A percentile compares a stretch with the other conserved stretches of the same genome.
phyloP scores from a whole-genome alignment of 139 green algal genomes.

The Coelastrella sp. region DNA sequence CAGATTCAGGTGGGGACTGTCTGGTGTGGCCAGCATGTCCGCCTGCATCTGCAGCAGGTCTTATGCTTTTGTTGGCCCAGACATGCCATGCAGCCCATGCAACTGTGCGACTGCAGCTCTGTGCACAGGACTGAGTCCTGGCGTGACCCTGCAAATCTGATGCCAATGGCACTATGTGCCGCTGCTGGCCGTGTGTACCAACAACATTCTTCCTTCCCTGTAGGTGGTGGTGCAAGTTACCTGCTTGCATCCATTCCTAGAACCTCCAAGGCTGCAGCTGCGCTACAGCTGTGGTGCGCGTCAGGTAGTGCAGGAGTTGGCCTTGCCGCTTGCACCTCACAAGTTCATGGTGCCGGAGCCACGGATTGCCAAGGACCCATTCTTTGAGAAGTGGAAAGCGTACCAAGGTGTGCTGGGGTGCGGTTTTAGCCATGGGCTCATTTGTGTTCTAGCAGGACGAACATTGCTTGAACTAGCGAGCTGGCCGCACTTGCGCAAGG shows the following conservation, averaged over 20 bases:
- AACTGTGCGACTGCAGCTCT: neutral
- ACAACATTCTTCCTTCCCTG: neutral
- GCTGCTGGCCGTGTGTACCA: too few species aligned
- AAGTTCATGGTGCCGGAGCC: conserved; percentile 81
- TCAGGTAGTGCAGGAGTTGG: conserved; percentile 60
- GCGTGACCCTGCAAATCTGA: too few species aligned
- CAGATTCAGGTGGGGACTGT: conserved; percentile 60
- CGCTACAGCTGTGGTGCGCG: conserved; percentile 52
- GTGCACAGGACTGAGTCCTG: too few species aligned
- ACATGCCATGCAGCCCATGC: neutral
- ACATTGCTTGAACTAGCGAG: too few species aligned
- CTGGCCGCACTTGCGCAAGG: too few species aligned
- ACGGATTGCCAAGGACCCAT: conserved; percentile 73
- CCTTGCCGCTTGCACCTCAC: conserved; percentile 72
- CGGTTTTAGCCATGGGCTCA: too few species aligned
- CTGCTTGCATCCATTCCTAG: conserved; percentile 43
- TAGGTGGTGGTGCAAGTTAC: conserved; percentile 39
- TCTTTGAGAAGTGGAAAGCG: conserved; percentile 86
- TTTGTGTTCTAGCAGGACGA: too few species aligned
- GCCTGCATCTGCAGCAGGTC: neutral
- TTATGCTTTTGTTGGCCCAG: neutral
- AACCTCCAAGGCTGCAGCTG: conserved; percentile 48
- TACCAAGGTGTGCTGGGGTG: conserved; percentile 46
- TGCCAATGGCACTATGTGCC: too few species aligned
- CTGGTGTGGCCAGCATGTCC: neutral